phyloP scores from a whole-genome alignment of 192 early-diverging fungal species.

The Phlyctochytrium planicorne region DNA sequence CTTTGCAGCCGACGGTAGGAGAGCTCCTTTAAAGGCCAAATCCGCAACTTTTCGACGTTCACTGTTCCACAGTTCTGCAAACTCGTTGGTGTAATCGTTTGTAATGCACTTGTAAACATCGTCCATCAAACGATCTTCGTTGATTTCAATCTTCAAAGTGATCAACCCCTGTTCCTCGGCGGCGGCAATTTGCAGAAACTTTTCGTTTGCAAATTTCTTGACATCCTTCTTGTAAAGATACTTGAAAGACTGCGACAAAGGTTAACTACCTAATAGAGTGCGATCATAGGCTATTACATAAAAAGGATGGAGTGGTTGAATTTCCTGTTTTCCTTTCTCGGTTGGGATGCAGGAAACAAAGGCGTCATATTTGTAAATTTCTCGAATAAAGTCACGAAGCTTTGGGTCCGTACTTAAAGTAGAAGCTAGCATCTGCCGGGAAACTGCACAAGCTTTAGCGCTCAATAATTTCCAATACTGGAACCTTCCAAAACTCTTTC shows the following conservation, averaged over 20 bases:
- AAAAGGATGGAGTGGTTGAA: slow-evolving; percentile 76
- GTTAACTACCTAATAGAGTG: too few species aligned
- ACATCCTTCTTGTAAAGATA: slow-evolving; percentile 77
- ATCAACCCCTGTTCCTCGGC: slow-evolving; percentile 73
- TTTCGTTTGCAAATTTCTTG: slow-evolving; percentile 60
- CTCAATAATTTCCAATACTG: neutral
- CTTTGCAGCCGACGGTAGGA: slow-evolving; percentile 73
- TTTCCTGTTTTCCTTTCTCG: slow-evolving; percentile 70
- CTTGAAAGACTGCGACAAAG: slow-evolving; percentile 69
- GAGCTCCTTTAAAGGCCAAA: slow-evolving; percentile 58
- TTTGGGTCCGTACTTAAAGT: slow-evolving; percentile 78
- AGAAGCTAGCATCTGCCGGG: slow-evolving; percentile 67
- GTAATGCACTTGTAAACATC: slow-evolving; percentile 53
- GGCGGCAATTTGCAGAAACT: slow-evolving; percentile 74
- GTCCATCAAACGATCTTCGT: slow-evolving; percentile 49
- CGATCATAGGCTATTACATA: slow-evolving; percentile 35
- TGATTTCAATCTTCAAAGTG: slow-evolving; percentile 49
- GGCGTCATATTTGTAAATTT: slow-evolving; percentile 66
- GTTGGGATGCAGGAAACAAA: slow-evolving; percentile 77
- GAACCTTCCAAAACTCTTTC: slow-evolving; percentile 54
- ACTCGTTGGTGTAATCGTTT: slow-evolving; percentile 59
- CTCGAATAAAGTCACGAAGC: slow-evolving; percentile 72
- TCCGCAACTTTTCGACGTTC: slow-evolving; percentile 66
- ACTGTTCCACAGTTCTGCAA: slow-evolving; percentile 73
- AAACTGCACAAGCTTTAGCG: slow-evolving; percentile 41